Conservation (phyloP, 441 rosid genomes). For the Aquilaria agallochum region DNA sequence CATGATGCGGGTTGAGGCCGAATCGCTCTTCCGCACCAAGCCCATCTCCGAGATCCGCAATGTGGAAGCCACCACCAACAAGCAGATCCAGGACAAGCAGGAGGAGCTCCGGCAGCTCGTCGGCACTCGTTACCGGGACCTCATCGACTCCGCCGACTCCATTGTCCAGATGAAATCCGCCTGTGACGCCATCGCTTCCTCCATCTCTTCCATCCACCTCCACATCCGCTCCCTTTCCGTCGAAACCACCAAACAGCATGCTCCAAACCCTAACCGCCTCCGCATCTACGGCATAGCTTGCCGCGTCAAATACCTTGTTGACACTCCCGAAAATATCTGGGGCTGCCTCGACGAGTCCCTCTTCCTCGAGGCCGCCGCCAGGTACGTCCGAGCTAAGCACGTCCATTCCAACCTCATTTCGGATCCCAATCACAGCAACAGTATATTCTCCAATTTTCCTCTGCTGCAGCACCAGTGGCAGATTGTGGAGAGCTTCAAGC, state of each 20-base stretch:
- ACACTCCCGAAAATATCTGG: conserved; percentile 98
- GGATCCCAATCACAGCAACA: conserved; percentile 42
- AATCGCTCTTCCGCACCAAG: conserved; percentile 74
- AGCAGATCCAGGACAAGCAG: conserved; percentile 85
- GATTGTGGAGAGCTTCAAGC: conserved; percentile 95
- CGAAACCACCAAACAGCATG: conserved; percentile 47
- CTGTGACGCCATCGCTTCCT: conserved; percentile 63
- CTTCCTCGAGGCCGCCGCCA: conserved; percentile 87
- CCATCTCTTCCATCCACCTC: conserved; percentile 59
- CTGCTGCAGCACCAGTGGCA: conserved; percentile 95
- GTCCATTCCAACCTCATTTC: conserved; percentile 53
- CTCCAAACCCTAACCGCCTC: conserved; percentile 33
- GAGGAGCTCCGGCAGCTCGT: conserved; percentile 92
- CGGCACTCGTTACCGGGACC: conserved; percentile 87
- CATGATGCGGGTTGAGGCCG: conserved; percentile 43
- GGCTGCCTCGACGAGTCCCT: conserved; percentile 95
- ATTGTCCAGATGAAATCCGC: conserved; percentile 86
- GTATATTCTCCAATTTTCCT: conserved; percentile 71
- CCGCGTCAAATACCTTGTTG: conserved; percentile 91
- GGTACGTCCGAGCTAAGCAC: conserved; percentile 88
- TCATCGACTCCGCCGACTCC: conserved; percentile 95
- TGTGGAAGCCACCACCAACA: conserved; percentile 61
- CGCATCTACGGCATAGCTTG: conserved; percentile 75
- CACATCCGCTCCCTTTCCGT: conserved; percentile 65
- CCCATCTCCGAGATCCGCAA: conserved; percentile 75